These are phyloP conservation scores for Glycine tomentella DNA, from an alignment of 306 rosid genomes.

Conservation along the genomic window DNA sequence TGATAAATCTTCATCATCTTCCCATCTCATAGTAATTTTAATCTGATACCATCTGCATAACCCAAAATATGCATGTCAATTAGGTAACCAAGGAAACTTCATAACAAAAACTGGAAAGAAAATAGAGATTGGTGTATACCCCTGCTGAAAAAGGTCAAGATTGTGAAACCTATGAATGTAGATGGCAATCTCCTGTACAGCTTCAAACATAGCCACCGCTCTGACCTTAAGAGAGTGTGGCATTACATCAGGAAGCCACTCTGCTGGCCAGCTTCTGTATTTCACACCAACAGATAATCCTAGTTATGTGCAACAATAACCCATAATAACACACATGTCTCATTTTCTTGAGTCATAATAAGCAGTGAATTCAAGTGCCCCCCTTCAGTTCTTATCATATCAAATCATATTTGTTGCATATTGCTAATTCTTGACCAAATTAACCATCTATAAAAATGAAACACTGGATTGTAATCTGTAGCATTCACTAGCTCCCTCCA, in stretches of 20 bases:
- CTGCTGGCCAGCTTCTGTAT: not conserved
- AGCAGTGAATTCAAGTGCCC: no score
- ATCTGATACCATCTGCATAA: constrained; percentile 78
- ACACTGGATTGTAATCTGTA: constrained; percentile 23
- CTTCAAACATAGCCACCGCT: constrained; percentile 75
- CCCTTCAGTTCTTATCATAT: constrained; percentile 24
- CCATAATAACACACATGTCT: constrained; percentile 39
- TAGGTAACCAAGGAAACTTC: not conserved
- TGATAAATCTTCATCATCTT: constrained; percentile 61
- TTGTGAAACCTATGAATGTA: constrained; percentile 95
- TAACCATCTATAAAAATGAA: constrained; percentile 15
- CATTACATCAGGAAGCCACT: constrained; percentile 57
- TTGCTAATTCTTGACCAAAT: constrained; percentile 20
- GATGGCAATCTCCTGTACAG: constrained; percentile 81
- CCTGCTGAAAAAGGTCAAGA: constrained; percentile 94
- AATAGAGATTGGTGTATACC: constrained; percentile 53
- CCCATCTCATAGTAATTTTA: constrained; percentile 87
- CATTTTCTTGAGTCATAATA: constrained; percentile 36
- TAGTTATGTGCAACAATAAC: constrained; percentile 40
- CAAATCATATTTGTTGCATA: not conserved
- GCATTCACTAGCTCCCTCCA: constrained; percentile 24
- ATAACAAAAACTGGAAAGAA: not conserved
- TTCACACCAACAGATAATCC: constrained; percentile 32
- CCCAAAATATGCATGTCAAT: constrained; percentile 1
- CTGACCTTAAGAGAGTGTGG: constrained; percentile 57